phyloP scores from a whole-genome alignment of 73 alveolate species.

The Symbiodinium pilosum region DNA sequence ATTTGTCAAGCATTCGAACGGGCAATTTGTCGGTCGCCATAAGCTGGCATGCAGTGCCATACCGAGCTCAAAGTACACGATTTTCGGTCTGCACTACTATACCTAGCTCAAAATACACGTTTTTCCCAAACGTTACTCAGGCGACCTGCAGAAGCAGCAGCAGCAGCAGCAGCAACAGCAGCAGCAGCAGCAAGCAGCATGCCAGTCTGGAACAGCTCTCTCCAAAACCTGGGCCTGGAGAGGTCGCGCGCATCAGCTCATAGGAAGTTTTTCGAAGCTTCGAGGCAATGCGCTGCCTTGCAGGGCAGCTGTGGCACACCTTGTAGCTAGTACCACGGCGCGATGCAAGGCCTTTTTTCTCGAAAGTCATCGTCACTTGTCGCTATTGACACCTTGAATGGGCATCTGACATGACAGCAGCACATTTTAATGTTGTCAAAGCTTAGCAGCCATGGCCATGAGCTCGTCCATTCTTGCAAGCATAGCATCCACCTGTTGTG shows the following conservation, averaged over 20 bases:
- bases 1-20: too few species aligned
- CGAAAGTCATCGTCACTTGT: not conserved
- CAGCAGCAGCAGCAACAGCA: not conserved
- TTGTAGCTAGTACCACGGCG: not conserved
- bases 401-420: too few species aligned
- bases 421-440: too few species aligned
- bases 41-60: too few species aligned
- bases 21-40: too few species aligned
- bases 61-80: too few species aligned
- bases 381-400: not conserved
- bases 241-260: not conserved
- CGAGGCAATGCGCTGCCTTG: not conserved
- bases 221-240: not conserved
- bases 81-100: too few species aligned
- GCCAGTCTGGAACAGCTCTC: too few species aligned
- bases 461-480: constrained; percentile 80
- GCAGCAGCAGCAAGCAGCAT: not conserved
- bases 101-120: too few species aligned
- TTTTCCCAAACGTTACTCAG: too few species aligned
- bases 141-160: too few species aligned
- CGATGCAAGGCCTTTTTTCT: not conserved
- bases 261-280: not conserved
- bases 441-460: not conserved
- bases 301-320: not conserved
- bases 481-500: constrained; percentile 50